phyloP scores from a whole-genome alignment of 2,329 filamentous ascomycete species.

The Teratosphaeria gauchensis region DNA sequence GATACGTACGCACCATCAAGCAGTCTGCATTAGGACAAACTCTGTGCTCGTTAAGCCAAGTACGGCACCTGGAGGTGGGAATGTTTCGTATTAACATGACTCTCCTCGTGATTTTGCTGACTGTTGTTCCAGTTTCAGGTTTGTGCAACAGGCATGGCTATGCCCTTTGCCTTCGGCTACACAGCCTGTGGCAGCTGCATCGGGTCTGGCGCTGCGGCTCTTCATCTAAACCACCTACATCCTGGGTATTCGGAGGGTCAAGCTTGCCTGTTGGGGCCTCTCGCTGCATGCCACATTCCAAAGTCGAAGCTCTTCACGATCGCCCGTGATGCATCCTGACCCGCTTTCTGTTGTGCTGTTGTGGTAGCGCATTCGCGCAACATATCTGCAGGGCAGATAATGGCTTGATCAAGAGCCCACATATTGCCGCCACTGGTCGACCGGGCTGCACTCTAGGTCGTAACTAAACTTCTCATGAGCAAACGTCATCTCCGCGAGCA shows the following conservation, averaged over 20 bases:
- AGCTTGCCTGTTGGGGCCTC: not conserved
- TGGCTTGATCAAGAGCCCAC: not conserved
- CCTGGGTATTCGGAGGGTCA: not conserved
- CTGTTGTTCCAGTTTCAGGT: not conserved
- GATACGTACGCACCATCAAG: not conserved
- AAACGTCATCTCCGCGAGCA: slow-evolving; percentile 1
- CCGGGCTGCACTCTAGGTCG: not conserved
- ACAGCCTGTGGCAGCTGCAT: not conserved
- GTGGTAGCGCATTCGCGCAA: not conserved
- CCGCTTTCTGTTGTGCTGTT: not conserved
- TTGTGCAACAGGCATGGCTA: not conserved
- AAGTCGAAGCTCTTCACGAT: not conserved
- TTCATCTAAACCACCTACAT: not conserved
- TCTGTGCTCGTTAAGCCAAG: not conserved
- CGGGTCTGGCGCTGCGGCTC: not conserved
- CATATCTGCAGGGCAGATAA: not conserved
- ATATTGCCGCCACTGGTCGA: not conserved
- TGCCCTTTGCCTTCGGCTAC: not conserved
- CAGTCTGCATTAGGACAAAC: not conserved
- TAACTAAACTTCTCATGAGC: not conserved
- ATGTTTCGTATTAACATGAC: not conserved
- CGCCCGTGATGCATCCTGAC: not conserved
- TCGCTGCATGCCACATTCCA: not conserved
- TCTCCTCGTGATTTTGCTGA: not conserved
- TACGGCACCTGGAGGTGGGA: not conserved